Evolutionary conservation across 208 protist species (phyloP).

Genomic region (Leishmania tropica): DNA sequence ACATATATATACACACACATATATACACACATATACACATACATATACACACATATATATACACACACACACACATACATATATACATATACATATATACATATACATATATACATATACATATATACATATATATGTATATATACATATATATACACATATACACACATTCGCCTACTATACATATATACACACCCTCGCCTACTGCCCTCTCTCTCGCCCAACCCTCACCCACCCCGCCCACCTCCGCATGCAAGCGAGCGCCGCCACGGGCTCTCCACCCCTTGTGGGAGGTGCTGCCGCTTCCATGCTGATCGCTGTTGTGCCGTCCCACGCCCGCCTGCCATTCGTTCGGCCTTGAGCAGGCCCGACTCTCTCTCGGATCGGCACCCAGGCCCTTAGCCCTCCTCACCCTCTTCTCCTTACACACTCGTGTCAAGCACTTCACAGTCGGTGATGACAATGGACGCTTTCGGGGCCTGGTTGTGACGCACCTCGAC

Average conservation of each 20-base stretch:
- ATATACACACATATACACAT: too few relatives aligned
- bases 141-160: too few relatives aligned
- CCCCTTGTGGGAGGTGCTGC: background rate
- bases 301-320: background rate
- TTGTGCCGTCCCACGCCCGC: background rate
- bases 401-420: background rate
- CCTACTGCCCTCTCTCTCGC: too few relatives aligned
- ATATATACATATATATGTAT: too few relatives aligned
- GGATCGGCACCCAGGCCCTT: background rate
- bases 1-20: background rate
- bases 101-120: too few relatives aligned
- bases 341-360: background rate
- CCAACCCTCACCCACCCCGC: too few relatives aligned
- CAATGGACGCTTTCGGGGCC: constrained; percentile 53
- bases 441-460: constrained; percentile 83
- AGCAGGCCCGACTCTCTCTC: background rate
- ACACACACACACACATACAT: background rate
- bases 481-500: constrained; percentile 87
- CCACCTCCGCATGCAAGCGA: background rate
- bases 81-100: too few relatives aligned
- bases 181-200: background rate
- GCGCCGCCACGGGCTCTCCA: background rate
- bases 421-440: constrained; percentile 50
- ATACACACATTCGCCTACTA: too few relatives aligned
- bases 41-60: too few relatives aligned